Evolutionary conservation across 768 basidiomycete species (phyloP), one percentile per base, ranked within the genome.

Genomic region (Tricholoma bakamatsutake): DNA sequence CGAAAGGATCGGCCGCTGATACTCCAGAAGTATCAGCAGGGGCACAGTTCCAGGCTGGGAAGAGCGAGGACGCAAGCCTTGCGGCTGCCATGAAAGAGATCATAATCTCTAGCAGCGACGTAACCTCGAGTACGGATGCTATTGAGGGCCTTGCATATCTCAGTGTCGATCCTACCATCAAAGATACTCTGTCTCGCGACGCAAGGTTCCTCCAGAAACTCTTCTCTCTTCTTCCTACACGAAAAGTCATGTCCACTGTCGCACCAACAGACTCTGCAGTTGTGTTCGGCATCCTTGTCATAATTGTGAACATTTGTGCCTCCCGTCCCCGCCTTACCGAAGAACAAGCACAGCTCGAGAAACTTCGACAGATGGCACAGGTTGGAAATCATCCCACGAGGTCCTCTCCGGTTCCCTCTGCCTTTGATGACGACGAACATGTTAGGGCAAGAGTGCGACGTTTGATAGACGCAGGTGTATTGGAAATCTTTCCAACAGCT

Each of bases 91-190:
- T 93, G 77, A 84, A 81, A 60, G 73, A 74, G 11, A 70, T 88
- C 51, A 73, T 87, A 28, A 61, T 79, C 49, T 69, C 73, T 33
- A 67, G 65, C 37, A 69, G 67, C 8, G 71, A 79, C 31, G 61
- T 67, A 5, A 62, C 76, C 18, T 77, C 81, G 11, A 61, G 82
- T 13, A 70, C 76, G 7, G 86, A 93, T 58, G 85, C 84, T 4
- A 76, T 94, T 12, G 94, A 97, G 71, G 92, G 87, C 0, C 73
- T 97, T 50, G 90, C 88, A n/a, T 88, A 94, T 69, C 80, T 93
- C 55, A 90, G 84, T 56, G 72, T 79, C 48, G 78, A 83, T 60
- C 76, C 88, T 1, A 57, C 67, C 1, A 76, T 88, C 56, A 88
- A 90, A 65, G 84, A 88, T 56, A 65, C 61, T 24, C 69, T 94